phyloP scores from a whole-genome alignment of 1,284 basidiomycete genomes.

The Ceratobasidium sp. region DNA sequence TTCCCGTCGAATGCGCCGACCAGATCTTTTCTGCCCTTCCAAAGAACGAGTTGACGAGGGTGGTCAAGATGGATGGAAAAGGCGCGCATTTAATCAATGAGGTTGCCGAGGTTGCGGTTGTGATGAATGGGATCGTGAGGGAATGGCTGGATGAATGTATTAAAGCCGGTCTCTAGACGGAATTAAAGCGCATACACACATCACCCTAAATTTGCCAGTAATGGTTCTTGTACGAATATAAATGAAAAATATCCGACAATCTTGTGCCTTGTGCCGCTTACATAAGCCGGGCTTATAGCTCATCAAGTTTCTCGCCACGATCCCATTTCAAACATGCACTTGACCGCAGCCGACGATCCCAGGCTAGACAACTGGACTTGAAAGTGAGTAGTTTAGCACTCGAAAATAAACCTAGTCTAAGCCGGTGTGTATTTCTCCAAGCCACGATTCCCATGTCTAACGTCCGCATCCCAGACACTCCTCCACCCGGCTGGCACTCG shows the following conservation, averaged over 20 bases:
- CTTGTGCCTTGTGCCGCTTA: too few relatives aligned
- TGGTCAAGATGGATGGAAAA: slow-evolving; percentile 22
- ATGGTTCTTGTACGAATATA: too few relatives aligned
- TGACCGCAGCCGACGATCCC: slow-evolving; percentile 29
- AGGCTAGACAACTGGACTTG: not conserved
- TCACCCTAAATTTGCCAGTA: not conserved
- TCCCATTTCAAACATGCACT: slow-evolving; percentile 1
- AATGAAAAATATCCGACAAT: too few relatives aligned
- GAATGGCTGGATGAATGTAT: slow-evolving; percentile 24
- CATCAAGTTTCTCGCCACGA: not conserved
- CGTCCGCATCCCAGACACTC: slow-evolving; percentile 40
- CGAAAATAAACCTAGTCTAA: not conserved
- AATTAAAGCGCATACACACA: not conserved
- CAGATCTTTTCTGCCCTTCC: slow-evolving; percentile 3
- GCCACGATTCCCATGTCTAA: slow-evolving; percentile 32
- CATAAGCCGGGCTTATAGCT: too few relatives aligned
- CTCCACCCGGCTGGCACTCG: slow-evolving; percentile 60
- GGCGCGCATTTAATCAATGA: slow-evolving; percentile 30
- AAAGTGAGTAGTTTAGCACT: slow-evolving; percentile 13
- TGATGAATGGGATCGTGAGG: slow-evolving; percentile 1
- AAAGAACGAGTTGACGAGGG: slow-evolving; percentile 1
- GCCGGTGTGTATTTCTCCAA: slow-evolving; percentile 19
- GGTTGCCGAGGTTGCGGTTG: not conserved
- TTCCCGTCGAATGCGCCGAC: slow-evolving; percentile 7
- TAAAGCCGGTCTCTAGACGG: slow-evolving; percentile 3